Base-by-base conservation (phyloP, 805 yeast genomes). In the Kregervanrija pseudodelftensis region DNA sequence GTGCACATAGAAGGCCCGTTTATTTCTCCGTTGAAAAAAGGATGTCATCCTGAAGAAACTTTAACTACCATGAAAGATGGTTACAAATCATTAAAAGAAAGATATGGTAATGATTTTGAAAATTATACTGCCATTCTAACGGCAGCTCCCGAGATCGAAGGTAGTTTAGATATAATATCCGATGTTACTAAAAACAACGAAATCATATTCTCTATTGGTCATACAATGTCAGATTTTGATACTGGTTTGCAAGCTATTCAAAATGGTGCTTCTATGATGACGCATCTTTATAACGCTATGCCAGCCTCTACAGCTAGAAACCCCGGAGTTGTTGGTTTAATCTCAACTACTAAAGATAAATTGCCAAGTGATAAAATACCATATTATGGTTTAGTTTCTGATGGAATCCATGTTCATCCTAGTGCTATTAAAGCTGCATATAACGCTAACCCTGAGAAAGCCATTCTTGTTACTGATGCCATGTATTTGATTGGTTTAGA, bases 1-100 rank as follows among this genome's bases (percentile, higher is more conserved):
- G 78, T 78, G n/a, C 82, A 77, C 54, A 59, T 73, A 35, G 82
- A 77, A 51, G 82, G 82, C 5, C 82, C 82, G 8, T 76, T 77
- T 54, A 69, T 77, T 47, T 73, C 71, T 44, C 58, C 64, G 34
- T 54, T 60, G 38, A 74, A 74, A 53, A 72, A 69, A 51, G 79
- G 79, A 4, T 74, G 79, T 49, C 79, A 74, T 50, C 47, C 47
- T 7, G 35, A 37, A 8, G 44, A 44, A 22, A 40, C 47, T 12
- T 17, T 44, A n/a, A 40, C 47, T 8, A 22, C 28, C 4, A 40
- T 39, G 36, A 17, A 15, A 12, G 15, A 43, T 7, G 46, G 43
- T 32, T 43, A 43, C 35, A 11, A 13, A 15, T 40, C 47, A 11
- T 30, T 44, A 9, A 11, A 13, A 11, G 43, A 40, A 35, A 44